phyloP scores from a whole-genome alignment of 257 asterid genomes.

The Fraxinus americana region DNA sequence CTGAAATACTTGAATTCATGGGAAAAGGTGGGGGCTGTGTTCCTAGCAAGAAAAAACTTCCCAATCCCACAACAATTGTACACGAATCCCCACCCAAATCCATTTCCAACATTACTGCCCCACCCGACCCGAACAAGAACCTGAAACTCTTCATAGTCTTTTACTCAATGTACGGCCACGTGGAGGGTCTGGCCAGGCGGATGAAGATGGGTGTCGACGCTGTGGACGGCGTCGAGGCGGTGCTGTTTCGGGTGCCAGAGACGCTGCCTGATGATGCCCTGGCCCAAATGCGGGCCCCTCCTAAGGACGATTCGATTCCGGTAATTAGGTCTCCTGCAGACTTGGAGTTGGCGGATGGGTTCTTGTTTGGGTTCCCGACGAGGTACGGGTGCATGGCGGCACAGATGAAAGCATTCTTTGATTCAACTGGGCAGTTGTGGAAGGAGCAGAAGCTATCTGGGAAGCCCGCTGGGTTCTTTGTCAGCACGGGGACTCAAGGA shows the following conservation, averaged over 20 bases:
- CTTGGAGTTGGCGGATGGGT: constrained; percentile 69
- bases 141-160: constrained; percentile 67
- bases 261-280: constrained; percentile 66
- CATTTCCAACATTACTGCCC: constrained; percentile 17
- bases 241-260: constrained; percentile 77
- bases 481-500: constrained; percentile 99
- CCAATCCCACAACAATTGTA: constrained; percentile 37
- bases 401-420: constrained; percentile 94
- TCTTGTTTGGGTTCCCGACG: constrained; percentile 90
- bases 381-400: constrained; percentile 95
- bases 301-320: constrained; percentile 67
- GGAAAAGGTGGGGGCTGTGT: constrained; percentile 96
- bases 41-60: constrained; percentile 70
- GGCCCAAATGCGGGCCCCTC: constrained; percentile 70
- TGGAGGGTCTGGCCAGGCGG: constrained; percentile 77
- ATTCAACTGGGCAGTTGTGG: constrained; percentile 86
- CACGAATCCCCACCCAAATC: constrained; percentile 27
- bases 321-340: constrained; percentile 58
- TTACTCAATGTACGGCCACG: constrained; percentile 98
- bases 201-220: constrained; percentile 80
- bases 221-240: constrained; percentile 72
- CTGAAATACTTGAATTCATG: constrained; percentile 35
- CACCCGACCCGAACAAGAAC: constrained; percentile 9
- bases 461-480: constrained; percentile 92
- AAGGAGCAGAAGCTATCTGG: constrained; percentile 89